These are phyloP conservation scores for Solanum lycopersicoides DNA, from an alignment of 257 asterid species.

Conservation along the genomic window DNA sequence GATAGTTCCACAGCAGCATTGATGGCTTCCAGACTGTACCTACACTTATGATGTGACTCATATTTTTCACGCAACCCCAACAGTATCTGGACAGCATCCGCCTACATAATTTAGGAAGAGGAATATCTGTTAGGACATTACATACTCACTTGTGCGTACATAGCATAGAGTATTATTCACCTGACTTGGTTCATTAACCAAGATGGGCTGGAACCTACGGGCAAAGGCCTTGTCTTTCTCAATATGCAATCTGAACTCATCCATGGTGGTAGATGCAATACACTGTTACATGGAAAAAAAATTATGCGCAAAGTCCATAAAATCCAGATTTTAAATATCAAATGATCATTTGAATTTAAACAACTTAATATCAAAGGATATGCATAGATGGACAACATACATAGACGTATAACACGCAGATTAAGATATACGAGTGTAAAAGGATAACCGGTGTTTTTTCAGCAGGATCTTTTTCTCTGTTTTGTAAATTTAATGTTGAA, in stretches of 20 bases:
- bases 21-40: slow-evolving; percentile 78
- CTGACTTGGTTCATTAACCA: slow-evolving; percentile 79
- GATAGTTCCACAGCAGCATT: slow-evolving; percentile 90
- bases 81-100: slow-evolving; percentile 76
- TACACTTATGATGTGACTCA: slow-evolving; percentile 79
- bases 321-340: neutral
- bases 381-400: neutral
- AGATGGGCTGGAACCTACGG: slow-evolving; percentile 87
- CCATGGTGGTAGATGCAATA: slow-evolving; percentile 93
- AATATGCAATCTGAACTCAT: slow-evolving; percentile 76
- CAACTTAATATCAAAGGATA: neutral
- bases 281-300: slow-evolving; percentile 45
- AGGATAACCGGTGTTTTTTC: neutral
- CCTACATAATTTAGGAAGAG: slow-evolving; percentile 25
- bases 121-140: neutral
- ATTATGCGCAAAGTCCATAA: slow-evolving; percentile 4
- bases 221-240: slow-evolving; percentile 96
- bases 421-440: neutral
- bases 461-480: neutral
- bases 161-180: slow-evolving; percentile 17
- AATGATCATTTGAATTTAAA: slow-evolving; percentile 3
- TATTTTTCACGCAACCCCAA: slow-evolving; percentile 85
- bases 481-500: neutral
- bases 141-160: neutral
- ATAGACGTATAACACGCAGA: neutral